Evolutionary conservation across 352 stramenopile genomes (phyloP), one percentile per base, ranked within the genome.

Genomic region (Thraustochytrium sp.): DNA sequence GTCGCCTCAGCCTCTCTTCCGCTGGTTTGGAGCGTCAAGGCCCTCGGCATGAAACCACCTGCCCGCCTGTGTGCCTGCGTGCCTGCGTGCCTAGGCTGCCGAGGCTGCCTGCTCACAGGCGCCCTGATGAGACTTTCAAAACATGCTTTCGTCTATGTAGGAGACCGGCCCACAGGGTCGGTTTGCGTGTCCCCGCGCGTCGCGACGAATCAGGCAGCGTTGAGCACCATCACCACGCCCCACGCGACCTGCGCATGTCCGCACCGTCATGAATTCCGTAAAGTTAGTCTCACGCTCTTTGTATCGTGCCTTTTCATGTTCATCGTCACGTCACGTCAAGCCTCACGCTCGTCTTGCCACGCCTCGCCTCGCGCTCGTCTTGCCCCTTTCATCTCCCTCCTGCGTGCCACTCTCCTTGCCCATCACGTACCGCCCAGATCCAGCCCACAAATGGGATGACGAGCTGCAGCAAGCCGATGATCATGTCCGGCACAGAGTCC

Each of bases 211-310:
- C n/a, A 72, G 13, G 59, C 34, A 29, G 59, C 59, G 40, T 72
- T 72, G 59, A 72, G 59, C 59, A 72, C 59, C 59, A 72, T 72
- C 9, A 72, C 59, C 26, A 72, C 59, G 26, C 59, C 59, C 59
- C 59, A 72, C 11, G 13, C 59, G 11, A 72, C 59, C 59, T 72
- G 40, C n/a, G 9, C n/a, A 55, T 55, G 18, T n/a, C 18, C n/a
- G 48, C 48, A n/a, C n/a, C n/a, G 18, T 18, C n/a, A 23, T 55
- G 48, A 55, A 55, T 23, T 55, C n/a, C 48, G 16, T 23, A 23
- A 23, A 55, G 48, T n/a, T 23, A 55, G 48, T 55, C 48, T 55
- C 48, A 55, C n/a, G 48, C 48, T 23, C n/a, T 55, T 23, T 18
- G 18, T 55, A 55, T 18, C n/a, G 18, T 55, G n/a, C 48, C n/a